A percentile compares a stretch with the other conserved stretches of the same genome.
Evolutionary conservation across 2,329 filamentous ascomycete species (phyloP).

Genomic region (Colletotrichum somersetense): DNA sequence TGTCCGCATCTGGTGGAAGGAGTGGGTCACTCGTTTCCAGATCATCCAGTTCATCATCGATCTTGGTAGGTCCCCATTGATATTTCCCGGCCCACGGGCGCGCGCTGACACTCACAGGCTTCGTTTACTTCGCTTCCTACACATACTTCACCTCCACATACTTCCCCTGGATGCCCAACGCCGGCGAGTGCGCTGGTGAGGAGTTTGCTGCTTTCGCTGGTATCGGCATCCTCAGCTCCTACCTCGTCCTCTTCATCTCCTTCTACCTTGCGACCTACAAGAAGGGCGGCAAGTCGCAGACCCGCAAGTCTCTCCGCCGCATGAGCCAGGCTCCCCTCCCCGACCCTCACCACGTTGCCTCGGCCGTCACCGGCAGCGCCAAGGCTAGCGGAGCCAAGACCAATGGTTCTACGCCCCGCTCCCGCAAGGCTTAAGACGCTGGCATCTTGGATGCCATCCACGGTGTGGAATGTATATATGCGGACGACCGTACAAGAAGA

Average conservation of each 20-base stretch:
- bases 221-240: slow-evolving; percentile 92
- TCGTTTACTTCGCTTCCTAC: slow-evolving; percentile 99
- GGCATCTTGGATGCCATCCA: slow-evolving; percentile 24
- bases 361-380: slow-evolving; percentile 63
- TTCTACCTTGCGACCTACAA: slow-evolving; percentile 99
- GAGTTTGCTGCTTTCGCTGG: slow-evolving; percentile 96
- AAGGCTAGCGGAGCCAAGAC: slow-evolving; percentile 67
- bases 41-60: slow-evolving; percentile 98
- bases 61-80: slow-evolving; percentile 74
- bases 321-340: slow-evolving; percentile 78
- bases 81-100: background rate
- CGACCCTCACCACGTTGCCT: slow-evolving; percentile 81
- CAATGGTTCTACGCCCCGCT: slow-evolving; percentile 73
- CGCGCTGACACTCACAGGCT: slow-evolving; percentile 67
- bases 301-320: slow-evolving; percentile 80
- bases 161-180: slow-evolving; percentile 86
- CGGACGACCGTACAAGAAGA: slow-evolving; percentile 17
- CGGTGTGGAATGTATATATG: slow-evolving; percentile 40
- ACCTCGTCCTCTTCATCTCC: slow-evolving; percentile 97
- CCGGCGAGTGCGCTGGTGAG: slow-evolving; percentile 90
- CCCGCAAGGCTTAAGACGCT: slow-evolving; percentile 73
- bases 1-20: slow-evolving; percentile 99
- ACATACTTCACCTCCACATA: slow-evolving; percentile 97
- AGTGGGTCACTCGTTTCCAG: slow-evolving; percentile 98
- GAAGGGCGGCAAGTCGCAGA: slow-evolving; percentile 82